Conservation (phyloP, 305 asterid genomes). For the Euphrasia arctica region DNA sequence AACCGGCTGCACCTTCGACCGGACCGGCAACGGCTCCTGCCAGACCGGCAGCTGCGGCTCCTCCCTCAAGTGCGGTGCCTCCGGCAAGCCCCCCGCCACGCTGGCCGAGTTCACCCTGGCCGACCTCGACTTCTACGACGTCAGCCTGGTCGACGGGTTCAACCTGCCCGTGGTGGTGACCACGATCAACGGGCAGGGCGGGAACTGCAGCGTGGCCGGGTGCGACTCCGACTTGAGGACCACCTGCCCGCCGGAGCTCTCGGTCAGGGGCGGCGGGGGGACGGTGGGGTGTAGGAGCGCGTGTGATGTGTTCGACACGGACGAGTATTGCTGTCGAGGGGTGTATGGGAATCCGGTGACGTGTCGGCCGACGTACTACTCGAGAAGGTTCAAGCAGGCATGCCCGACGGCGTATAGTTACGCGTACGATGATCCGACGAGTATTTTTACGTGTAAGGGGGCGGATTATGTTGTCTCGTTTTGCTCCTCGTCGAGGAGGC, state of each 20-base stretch:
- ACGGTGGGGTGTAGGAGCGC: slow-evolving; percentile 78
- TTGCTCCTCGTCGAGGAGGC: slow-evolving; percentile 67
- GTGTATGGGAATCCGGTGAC: slow-evolving; percentile 59
- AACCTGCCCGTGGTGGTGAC: slow-evolving; percentile 63
- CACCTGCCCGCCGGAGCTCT: slow-evolving; percentile 63
- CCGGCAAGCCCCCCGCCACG: slow-evolving; percentile 72
- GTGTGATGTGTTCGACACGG: slow-evolving; percentile 82
- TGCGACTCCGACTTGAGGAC: slow-evolving; percentile 63
- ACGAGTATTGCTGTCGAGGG: slow-evolving; percentile 87
- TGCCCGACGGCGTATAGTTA: slow-evolving; percentile 87
- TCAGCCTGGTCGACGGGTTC: slow-evolving; percentile 88
- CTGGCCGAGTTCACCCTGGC: slow-evolving; percentile 84
- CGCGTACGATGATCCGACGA: slow-evolving; percentile 85
- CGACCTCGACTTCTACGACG: slow-evolving; percentile 61
- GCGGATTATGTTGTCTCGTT: slow-evolving; percentile 71
- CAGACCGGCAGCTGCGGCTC: slow-evolving; percentile 77
- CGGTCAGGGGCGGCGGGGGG: slow-evolving; percentile 39
- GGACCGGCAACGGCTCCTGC: slow-evolving; percentile 64
- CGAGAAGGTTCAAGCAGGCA: slow-evolving; percentile 58
- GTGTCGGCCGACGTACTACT: slow-evolving; percentile 72
- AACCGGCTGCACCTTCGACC: slow-evolving; percentile 80
- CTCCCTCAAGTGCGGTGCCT: slow-evolving; percentile 48
- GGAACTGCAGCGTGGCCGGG: slow-evolving; percentile 82
- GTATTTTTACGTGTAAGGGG: slow-evolving; percentile 64
- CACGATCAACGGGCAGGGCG: slow-evolving; percentile 52